Conservation (phyloP, 2,329 filamentous ascomycete species). For the Ophiostoma perfectum region DNA sequence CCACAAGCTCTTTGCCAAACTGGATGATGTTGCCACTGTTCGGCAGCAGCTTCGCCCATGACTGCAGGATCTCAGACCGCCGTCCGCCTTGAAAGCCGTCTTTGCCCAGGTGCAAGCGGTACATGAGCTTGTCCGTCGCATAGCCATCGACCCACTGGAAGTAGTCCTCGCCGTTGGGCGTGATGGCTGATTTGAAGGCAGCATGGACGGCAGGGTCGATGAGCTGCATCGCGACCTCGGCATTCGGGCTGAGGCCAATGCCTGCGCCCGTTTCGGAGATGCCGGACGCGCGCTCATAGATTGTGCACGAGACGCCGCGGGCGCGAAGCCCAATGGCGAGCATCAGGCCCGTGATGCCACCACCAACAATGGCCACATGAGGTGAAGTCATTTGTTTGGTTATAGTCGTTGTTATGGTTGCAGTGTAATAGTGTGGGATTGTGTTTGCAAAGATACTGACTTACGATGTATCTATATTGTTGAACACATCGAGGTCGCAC, state of each 20-base stretch:
- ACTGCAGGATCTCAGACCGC: slow-evolving; percentile 39
- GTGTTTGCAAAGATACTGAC: background rate
- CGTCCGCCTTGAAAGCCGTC: slow-evolving; percentile 40
- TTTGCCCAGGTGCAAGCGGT: slow-evolving; percentile 36
- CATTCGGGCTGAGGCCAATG: slow-evolving; percentile 49
- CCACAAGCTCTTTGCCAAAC: slow-evolving; percentile 35
- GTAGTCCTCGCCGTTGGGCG: slow-evolving; percentile 39
- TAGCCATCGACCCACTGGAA: slow-evolving; percentile 42
- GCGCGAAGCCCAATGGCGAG: slow-evolving; percentile 44
- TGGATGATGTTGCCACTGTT: slow-evolving; percentile 26
- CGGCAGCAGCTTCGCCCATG: slow-evolving; percentile 34
- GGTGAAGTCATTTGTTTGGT: slow-evolving; percentile 16
- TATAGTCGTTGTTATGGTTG: too few relatives aligned
- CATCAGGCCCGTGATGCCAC: slow-evolving; percentile 46
- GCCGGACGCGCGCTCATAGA: slow-evolving; percentile 43
- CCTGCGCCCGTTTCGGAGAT: slow-evolving; percentile 48
- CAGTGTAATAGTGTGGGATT: background rate
- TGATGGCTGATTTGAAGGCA: slow-evolving; percentile 37
- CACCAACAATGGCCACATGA: slow-evolving; percentile 46
- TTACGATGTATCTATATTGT: background rate
- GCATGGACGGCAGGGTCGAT: slow-evolving; percentile 37
- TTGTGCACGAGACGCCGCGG: slow-evolving; percentile 38
- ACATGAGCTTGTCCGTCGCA: slow-evolving; percentile 31
- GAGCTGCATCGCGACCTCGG: slow-evolving; percentile 41
- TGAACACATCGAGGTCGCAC: background rate